A percentile compares a stretch with the other conserved stretches of the same genome.
Evolutionary conservation across 345 rosid genomes (phyloP).

Genomic region (thale cress (Arabidopsis thaliana)): DNA sequence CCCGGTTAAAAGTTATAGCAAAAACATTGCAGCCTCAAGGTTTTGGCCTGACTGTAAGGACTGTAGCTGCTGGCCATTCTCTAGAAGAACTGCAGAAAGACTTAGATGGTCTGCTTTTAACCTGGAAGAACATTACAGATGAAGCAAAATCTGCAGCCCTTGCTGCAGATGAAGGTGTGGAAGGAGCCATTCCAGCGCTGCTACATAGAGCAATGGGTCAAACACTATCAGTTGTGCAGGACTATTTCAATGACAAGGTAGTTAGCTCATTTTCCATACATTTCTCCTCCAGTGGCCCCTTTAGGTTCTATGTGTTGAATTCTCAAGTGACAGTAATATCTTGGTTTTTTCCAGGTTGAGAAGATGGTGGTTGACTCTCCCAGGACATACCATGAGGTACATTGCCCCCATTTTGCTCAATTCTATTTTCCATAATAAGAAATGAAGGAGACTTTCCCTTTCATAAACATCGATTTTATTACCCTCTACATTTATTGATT

Average conservation of each 20-base stretch:
- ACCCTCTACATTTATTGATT: constrained; percentile 2
- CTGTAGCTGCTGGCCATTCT: constrained; percentile 92
- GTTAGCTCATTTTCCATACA: constrained; percentile 5
- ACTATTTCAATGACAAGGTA: constrained; percentile 87
- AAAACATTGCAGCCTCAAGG: constrained; percentile 91
- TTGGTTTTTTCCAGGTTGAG: constrained; percentile 62
- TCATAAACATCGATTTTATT: constrained; percentile 5
- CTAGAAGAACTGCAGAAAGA: constrained; percentile 89
- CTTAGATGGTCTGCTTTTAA: constrained; percentile 80
- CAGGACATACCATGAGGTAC: constrained; percentile 95
- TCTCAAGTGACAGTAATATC: constrained; percentile 28
- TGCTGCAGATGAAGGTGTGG: constrained; percentile 96
- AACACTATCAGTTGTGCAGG: constrained; percentile 96
- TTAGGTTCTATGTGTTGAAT: constrained; percentile 16
- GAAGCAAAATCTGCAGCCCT: constrained; percentile 93
- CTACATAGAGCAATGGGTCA: constrained; percentile 97
- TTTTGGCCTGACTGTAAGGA: constrained; percentile 89
- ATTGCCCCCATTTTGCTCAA: constrained; percentile 1
- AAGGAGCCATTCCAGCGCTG: constrained; percentile 86
- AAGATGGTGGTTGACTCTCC: constrained; percentile 95
- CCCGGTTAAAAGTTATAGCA: constrained; percentile 87
- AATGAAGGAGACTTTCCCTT: constrained; percentile 13
- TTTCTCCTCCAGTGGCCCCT: constrained; percentile 12
- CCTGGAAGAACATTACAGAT: constrained; percentile 86
- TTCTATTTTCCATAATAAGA: background rate